Percentiles rank a stretch among this genome's conserved stretches.
Evolutionary conservation across 2,329 filamentous ascomycete species (phyloP).

Genomic region (Dothidotthia symphoricarpi): DNA sequence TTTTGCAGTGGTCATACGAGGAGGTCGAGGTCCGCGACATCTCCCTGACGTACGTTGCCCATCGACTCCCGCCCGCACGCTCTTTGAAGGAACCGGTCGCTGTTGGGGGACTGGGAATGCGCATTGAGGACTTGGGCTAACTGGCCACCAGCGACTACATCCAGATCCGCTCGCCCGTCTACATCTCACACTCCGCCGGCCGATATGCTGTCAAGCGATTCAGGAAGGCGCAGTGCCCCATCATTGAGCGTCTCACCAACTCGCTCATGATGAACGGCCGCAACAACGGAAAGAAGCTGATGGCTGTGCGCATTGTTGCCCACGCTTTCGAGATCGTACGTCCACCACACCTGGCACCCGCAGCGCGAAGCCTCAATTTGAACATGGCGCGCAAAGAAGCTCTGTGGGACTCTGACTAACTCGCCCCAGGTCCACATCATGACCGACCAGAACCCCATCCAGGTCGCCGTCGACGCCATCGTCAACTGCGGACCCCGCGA

Average conservation of each 20-base stretch:
- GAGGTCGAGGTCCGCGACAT: constrained; percentile 99
- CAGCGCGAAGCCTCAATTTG: not conserved
- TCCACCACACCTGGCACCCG: constrained; percentile 29
- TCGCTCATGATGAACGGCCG: constrained; percentile 99
- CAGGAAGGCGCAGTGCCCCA: constrained; percentile 99
- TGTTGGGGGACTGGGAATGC: constrained; percentile 16
- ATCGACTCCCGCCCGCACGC: constrained; percentile 12
- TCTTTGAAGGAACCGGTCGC: constrained; percentile 9
- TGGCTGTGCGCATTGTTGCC: constrained; percentile 98
- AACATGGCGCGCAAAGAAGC: not conserved
- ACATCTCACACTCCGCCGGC: constrained; percentile 97
- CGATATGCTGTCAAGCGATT: constrained; percentile 99
- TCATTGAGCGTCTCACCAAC: constrained; percentile 99
- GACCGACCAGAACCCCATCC: constrained; percentile 99
- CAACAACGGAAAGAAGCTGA: constrained; percentile 99
- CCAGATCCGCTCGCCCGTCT: constrained; percentile 98
- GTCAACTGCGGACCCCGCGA: constrained; percentile 99
- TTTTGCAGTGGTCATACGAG: constrained; percentile 76
- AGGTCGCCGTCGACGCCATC: constrained; percentile 98
- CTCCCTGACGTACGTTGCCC: constrained; percentile 85
- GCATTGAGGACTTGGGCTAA: constrained; percentile 34
- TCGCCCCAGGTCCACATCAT: constrained; percentile 89
- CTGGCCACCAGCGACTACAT: constrained; percentile 82
- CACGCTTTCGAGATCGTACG: constrained; percentile 99
- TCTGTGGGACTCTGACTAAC: constrained; percentile 12